Conservation (phyloP, 164 flowering plant genomes). For the Berberis vulgaris region DNA sequence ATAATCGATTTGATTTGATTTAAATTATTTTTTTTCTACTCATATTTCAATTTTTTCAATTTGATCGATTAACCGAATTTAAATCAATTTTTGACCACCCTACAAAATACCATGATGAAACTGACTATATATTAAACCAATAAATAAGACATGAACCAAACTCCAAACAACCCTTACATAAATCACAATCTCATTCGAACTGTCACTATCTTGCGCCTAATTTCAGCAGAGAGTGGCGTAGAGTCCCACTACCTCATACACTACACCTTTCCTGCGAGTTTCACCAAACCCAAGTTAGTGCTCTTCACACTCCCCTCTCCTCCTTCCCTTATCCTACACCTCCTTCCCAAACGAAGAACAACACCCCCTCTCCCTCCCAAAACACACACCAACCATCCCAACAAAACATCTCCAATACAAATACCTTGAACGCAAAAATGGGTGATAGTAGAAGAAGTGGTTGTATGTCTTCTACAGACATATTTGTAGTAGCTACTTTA, state of each 20-base stretch:
- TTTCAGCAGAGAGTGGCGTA: background rate
- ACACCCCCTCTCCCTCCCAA: background rate
- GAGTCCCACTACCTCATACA: background rate
- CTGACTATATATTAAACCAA: too few species aligned
- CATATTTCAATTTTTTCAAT: too few species aligned
- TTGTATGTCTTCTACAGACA: background rate
- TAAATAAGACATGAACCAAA: background rate
- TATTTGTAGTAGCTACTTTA: background rate
- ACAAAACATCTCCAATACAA: background rate
- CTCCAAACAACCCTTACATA: background rate
- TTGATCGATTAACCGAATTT: too few species aligned
- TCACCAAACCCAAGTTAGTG: conserved; percentile 1
- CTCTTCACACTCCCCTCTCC: background rate
- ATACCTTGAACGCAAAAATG: background rate
- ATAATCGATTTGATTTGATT: too few species aligned
- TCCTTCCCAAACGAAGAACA: background rate
- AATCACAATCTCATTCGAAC: background rate
- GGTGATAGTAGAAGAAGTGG: background rate
- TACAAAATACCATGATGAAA: too few species aligned
- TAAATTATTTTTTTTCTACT: too few species aligned
- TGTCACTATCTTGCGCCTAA: background rate
- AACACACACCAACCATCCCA: too few species aligned
- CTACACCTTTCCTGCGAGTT: background rate
- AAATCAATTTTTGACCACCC: too few species aligned
- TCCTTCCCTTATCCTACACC: background rate